These are phyloP conservation scores for Phytophthora rubi DNA, from an alignment of 352 stramenopile genomes.

Conservation along the genomic window DNA sequence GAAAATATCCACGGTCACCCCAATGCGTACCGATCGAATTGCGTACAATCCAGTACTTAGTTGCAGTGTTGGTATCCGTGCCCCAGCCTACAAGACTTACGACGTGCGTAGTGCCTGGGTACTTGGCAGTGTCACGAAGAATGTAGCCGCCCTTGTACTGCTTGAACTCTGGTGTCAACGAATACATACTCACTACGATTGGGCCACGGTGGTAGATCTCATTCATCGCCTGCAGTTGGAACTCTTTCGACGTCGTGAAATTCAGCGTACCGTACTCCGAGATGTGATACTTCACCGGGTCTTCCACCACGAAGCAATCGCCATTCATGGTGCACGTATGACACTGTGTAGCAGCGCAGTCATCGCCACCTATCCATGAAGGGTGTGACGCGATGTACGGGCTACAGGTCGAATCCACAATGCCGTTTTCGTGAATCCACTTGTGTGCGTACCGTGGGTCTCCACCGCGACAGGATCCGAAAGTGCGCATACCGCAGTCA, in stretches of 20 bases:
- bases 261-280: conserved; percentile 80
- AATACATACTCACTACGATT: conserved; percentile 93
- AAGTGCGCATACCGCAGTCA: conserved; percentile 79
- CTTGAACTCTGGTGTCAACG: conserved; percentile 61
- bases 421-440: conserved; percentile 81
- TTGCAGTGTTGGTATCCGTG: conserved; percentile 56
- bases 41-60: conserved; percentile 97
- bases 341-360: conserved; percentile 62
- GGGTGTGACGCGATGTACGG: conserved; percentile 79
- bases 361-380: conserved; percentile 60
- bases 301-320: conserved; percentile 58
- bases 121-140: conserved; percentile 77
- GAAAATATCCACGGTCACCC: conserved; percentile 73
- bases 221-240: conserved; percentile 87
- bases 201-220: conserved; percentile 96
- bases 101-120: conserved; percentile 83
- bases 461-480: conserved; percentile 70
- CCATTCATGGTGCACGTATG: conserved; percentile 61
- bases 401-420: conserved; percentile 76
- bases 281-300: conserved; percentile 65
- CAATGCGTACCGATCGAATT: conserved; percentile 88
- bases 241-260: conserved; percentile 60
- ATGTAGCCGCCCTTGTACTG: conserved; percentile 92
- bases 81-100: conserved; percentile 96
- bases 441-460: conserved; percentile 77